Evolutionary conservation across 2,329 filamentous ascomycete species (phyloP).

Genomic region (Aspergillus puulaauensis): DNA sequence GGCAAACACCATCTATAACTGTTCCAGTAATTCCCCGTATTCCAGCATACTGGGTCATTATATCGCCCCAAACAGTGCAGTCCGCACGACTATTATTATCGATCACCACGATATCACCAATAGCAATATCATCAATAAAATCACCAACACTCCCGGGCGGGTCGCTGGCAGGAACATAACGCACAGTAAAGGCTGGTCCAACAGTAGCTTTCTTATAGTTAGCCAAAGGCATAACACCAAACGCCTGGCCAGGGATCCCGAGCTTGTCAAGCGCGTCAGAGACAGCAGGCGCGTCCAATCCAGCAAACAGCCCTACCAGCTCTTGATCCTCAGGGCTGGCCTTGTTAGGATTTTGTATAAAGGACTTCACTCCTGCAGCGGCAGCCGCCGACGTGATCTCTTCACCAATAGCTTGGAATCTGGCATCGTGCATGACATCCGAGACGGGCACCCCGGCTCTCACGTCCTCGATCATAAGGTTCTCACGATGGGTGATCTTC

Average conservation of each 20-base stretch:
- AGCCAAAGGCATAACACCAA: neutral
- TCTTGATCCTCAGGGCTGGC: neutral
- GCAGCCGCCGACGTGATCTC: too few relatives aligned
- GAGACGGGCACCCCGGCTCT: conserved; percentile 16
- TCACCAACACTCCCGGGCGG: conserved; percentile 30
- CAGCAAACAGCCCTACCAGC: neutral
- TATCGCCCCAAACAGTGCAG: conserved; percentile 39
- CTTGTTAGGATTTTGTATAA: too few relatives aligned
- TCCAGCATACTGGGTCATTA: conserved; percentile 31
- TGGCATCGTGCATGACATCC: conserved; percentile 21
- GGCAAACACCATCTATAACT: conserved; percentile 35
- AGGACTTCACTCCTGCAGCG: too few relatives aligned
- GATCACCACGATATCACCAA: conserved; percentile 33
- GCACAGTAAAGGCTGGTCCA: conserved; percentile 35
- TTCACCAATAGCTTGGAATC: conserved; percentile 19
- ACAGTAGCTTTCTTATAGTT: conserved; percentile 22
- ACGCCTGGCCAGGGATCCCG: neutral
- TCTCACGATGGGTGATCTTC: neutral
- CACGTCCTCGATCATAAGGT: conserved; percentile 22
- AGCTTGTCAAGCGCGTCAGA: neutral
- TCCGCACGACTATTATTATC: conserved; percentile 35
- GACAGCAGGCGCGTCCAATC: neutral
- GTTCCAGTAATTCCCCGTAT: conserved; percentile 9
- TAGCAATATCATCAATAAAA: conserved; percentile 34
- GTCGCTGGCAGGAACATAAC: conserved; percentile 25